Percentiles rank a stretch among this genome's conserved stretches.
Conservation (phyloP, 169 alveolate species). For the Cryptosporidium sp. region DNA sequence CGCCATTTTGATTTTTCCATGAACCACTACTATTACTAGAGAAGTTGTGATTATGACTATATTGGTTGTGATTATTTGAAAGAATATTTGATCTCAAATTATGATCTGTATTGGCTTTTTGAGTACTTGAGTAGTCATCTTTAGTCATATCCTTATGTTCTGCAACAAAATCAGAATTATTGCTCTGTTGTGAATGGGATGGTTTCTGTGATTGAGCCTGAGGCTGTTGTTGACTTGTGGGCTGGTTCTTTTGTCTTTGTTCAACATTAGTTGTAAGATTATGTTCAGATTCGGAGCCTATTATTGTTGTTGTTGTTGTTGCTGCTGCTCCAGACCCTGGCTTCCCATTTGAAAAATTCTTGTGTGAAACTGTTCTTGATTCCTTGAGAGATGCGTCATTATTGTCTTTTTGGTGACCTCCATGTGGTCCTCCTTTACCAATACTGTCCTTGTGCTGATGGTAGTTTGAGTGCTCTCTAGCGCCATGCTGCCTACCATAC, state of each 20-base stretch:
- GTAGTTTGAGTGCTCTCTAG: slow-evolving; percentile 2
- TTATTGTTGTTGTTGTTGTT: background rate
- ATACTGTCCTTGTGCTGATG: background rate
- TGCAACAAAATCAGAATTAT: background rate
- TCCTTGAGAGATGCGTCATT: background rate
- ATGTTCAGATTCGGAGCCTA: background rate
- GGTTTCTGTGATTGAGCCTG: background rate
- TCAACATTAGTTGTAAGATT: background rate
- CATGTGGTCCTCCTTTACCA: background rate
- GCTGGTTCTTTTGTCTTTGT: background rate
- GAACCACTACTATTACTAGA: background rate
- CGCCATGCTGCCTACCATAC: background rate
- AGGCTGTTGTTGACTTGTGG: background rate
- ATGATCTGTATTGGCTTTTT: background rate
- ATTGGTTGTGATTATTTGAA: background rate
- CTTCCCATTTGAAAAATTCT: background rate
- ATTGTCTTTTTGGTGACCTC: background rate
- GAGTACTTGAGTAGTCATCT: background rate
- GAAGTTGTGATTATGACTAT: background rate
- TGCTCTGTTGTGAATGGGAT: background rate
- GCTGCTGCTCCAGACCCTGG: background rate
- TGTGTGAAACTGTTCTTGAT: background rate
- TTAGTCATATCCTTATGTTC: background rate
- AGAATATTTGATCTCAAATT: background rate
- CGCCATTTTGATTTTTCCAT: slow-evolving; percentile 8